Evolutionary conservation across 1,284 basidiomycete genomes (phyloP).

Genomic region (Takashimella koratensis): DNA sequence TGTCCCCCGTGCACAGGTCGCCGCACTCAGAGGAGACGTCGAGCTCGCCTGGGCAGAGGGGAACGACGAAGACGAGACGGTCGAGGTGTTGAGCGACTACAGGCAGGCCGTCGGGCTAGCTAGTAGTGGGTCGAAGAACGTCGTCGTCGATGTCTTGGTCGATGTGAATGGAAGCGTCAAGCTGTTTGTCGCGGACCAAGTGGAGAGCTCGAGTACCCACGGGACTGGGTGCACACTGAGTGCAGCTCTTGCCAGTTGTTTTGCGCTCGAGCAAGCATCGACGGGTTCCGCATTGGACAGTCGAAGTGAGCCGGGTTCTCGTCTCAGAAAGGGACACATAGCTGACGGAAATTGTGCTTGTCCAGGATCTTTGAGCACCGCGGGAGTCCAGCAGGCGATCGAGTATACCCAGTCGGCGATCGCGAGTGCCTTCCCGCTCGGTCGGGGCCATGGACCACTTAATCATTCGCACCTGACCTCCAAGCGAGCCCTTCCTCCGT

Average conservation of each 20-base stretch:
- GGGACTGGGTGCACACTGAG: conserved; percentile 92
- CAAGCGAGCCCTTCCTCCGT: conserved; percentile 59
- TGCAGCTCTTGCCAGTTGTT: conserved; percentile 66
- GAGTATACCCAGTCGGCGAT: conserved; percentile 75
- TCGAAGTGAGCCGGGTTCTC: neutral
- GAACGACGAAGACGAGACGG: conserved; percentile 19
- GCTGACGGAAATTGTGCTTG: neutral
- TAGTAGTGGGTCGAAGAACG: conserved; percentile 11
- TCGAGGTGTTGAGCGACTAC: conserved; percentile 28
- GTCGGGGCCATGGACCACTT: conserved; percentile 76
- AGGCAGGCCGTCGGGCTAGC: conserved; percentile 4
- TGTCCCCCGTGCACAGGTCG: conserved; percentile 54
- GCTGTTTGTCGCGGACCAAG: conserved; percentile 62
- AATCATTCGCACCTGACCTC: conserved; percentile 75
- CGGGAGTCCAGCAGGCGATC: conserved; percentile 62
- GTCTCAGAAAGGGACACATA: too few species aligned
- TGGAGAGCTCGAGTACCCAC: conserved; percentile 74
- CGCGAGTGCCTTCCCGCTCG: conserved; percentile 64
- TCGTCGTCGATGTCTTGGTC: conserved; percentile 76
- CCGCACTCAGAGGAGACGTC: conserved; percentile 12
- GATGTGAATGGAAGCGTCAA: conserved; percentile 49
- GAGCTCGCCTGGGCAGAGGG: conserved; percentile 21
- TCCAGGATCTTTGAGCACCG: conserved; percentile 49
- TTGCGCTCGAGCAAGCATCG: conserved; percentile 10
- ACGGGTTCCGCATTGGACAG: conserved; percentile 3